Percentiles rank a stretch among this genome's conserved stretches.
phyloP scores from a whole-genome alignment of 208 protist species.

The Lotmaria passim region DNA sequence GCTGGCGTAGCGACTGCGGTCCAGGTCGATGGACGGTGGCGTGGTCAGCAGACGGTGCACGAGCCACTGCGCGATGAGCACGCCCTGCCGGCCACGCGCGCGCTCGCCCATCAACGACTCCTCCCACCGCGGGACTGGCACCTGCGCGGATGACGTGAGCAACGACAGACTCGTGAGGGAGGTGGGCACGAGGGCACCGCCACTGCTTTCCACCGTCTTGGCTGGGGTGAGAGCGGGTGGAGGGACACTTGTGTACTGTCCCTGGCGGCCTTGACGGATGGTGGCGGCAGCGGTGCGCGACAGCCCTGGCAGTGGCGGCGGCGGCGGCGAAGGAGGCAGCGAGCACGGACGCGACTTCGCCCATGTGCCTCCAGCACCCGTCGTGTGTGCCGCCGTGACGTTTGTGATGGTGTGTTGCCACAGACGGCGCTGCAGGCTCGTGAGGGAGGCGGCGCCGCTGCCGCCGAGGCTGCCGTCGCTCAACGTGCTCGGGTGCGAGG shows the following conservation, averaged over 20 bases:
- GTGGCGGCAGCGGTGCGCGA: background rate
- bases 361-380: background rate
- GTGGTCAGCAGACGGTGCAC: slow-evolving; percentile 18
- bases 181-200: background rate
- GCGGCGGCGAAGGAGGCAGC: background rate
- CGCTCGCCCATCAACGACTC: slow-evolving; percentile 19
- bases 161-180: background rate
- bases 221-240: background rate
- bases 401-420: slow-evolving; percentile 18
- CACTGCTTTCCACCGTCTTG: background rate
- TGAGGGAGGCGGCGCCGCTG: background rate
- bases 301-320: background rate
- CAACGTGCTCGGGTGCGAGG: background rate
- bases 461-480: slow-evolving; percentile 3
- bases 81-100: slow-evolving; percentile 9
- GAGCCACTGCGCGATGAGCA: slow-evolving; percentile 23
- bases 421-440: slow-evolving; percentile 16
- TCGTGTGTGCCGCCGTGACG: background rate
- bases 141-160: background rate
- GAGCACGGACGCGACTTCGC: background rate
- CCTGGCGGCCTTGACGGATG: background rate
- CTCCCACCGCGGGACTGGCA: slow-evolving; percentile 26
- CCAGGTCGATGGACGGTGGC: background rate
- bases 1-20: background rate
- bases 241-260: slow-evolving; percentile 3